Conservation (phyloP, 345 rosid species). For the Euclidium syriacum region DNA sequence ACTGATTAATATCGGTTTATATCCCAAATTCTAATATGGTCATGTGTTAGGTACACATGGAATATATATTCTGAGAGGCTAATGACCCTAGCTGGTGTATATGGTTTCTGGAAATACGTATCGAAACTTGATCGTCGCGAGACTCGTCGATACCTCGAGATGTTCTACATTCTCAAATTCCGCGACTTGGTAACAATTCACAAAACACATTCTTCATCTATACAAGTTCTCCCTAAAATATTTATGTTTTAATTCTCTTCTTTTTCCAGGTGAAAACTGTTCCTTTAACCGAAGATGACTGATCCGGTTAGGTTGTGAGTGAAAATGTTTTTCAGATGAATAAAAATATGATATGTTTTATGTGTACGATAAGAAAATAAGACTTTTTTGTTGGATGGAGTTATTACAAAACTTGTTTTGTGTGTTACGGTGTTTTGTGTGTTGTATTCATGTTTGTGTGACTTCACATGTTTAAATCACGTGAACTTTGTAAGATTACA, state of each 20-base stretch:
- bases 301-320: conserved; percentile 6
- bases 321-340: conserved; percentile 5
- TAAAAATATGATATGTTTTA: conserved; percentile 1
- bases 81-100: conserved; percentile 92
- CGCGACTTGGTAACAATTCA: conserved; percentile 60
- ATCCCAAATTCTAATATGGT: neutral
- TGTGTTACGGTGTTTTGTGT: neutral
- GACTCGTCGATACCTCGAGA: conserved; percentile 89
- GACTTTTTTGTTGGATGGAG: neutral
- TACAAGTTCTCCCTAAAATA: neutral
- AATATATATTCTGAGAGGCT: conserved; percentile 88
- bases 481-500: conserved; percentile 24
- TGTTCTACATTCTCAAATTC: conserved; percentile 96
- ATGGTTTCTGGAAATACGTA: conserved; percentile 90
- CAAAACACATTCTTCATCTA: neutral
- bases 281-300: conserved; percentile 60
- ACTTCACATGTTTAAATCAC: conserved; percentile 24
- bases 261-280: conserved; percentile 71
- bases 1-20: too few species aligned
- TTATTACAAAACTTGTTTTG: conserved; percentile 5
- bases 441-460: conserved; percentile 7
- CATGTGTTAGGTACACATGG: conserved; percentile 82
- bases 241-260: neutral
- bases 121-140: conserved; percentile 92
- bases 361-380: conserved; percentile 3